A percentile compares a stretch with the other conserved stretches of the same genome.
Conservation (phyloP, 441 rosid genomes). For the Aleurites moluccanus region DNA sequence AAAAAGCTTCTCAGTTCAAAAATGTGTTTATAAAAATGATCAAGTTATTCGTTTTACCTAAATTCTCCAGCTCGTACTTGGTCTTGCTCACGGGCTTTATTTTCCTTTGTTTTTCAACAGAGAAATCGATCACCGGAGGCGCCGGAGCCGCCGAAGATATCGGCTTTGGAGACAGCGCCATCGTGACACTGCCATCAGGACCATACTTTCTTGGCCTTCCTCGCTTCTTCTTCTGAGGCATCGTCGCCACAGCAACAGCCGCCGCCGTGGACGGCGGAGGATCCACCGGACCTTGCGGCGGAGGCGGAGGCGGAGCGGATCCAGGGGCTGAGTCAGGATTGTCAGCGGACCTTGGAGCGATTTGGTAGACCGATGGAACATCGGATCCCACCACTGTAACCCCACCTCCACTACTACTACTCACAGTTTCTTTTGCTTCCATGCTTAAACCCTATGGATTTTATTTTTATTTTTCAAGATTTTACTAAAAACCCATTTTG, state of each 20-base stretch:
- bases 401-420: slow-evolving; percentile 37
- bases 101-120: slow-evolving; percentile 68
- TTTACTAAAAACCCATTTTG: slow-evolving; percentile 42
- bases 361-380: slow-evolving; percentile 72
- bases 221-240: slow-evolving; percentile 69
- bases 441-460: slow-evolving; percentile 43
- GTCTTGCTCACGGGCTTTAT: slow-evolving; percentile 69
- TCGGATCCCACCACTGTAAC: slow-evolving; percentile 88
- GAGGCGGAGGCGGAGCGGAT: slow-evolving; percentile 41
- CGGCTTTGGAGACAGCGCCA: slow-evolving; percentile 66
- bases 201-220: slow-evolving; percentile 94
- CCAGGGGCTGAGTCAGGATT: slow-evolving; percentile 40
- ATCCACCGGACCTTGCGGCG: slow-evolving; percentile 29
- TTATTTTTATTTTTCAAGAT: slow-evolving; percentile 11
- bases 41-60: slow-evolving; percentile 45
- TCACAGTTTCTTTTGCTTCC: slow-evolving; percentile 68
- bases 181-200: slow-evolving; percentile 57
- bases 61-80: slow-evolving; percentile 60
- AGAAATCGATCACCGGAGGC: slow-evolving; percentile 84
- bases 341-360: slow-evolving; percentile 71
- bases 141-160: slow-evolving; percentile 72
- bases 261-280: no score
- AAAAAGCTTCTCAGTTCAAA: slow-evolving; percentile 12
- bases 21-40: neutral
- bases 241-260: slow-evolving; percentile 22